Conservation (phyloP, 2,329 filamentous ascomycete genomes). For the Epichloe baconii region DNA sequence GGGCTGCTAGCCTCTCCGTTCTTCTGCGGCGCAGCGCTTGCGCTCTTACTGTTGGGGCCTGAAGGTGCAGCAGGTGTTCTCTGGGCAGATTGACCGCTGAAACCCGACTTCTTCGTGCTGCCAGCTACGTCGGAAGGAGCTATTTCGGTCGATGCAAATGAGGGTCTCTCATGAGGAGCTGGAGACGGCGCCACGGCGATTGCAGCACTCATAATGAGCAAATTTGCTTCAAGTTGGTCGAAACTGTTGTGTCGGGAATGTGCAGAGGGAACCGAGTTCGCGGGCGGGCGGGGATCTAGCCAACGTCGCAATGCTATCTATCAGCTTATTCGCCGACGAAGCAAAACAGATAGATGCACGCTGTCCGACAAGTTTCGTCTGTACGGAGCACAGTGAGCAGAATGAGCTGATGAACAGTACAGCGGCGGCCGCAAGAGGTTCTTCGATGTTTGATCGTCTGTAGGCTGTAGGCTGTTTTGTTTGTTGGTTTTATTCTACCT, state of each 20-base stretch:
- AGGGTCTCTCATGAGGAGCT: slow-evolving; percentile 50
- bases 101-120: slow-evolving; percentile 1
- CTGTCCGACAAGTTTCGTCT: background rate
- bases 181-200: slow-evolving; percentile 57
- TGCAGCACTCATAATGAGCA: slow-evolving; percentile 49
- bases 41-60: slow-evolving; percentile 16
- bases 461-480: no score
- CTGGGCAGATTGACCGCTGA: slow-evolving; percentile 30
- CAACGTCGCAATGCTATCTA: background rate
- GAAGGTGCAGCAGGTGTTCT: slow-evolving; percentile 21
- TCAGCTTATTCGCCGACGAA: background rate
- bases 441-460: no score
- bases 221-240: background rate
- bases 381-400: background rate
- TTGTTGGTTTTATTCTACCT: no score
- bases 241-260: background rate
- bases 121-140: slow-evolving; percentile 8
- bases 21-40: slow-evolving; percentile 31
- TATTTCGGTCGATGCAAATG: slow-evolving; percentile 35
- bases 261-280: background rate
- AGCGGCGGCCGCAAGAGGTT: background rate
- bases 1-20: slow-evolving; percentile 43
- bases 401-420: background rate
- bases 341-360: background rate
- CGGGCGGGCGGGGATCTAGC: background rate